These are phyloP conservation scores for Kernera saxatilis DNA, from an alignment of 345 rosid species.

Conservation along the genomic window DNA sequence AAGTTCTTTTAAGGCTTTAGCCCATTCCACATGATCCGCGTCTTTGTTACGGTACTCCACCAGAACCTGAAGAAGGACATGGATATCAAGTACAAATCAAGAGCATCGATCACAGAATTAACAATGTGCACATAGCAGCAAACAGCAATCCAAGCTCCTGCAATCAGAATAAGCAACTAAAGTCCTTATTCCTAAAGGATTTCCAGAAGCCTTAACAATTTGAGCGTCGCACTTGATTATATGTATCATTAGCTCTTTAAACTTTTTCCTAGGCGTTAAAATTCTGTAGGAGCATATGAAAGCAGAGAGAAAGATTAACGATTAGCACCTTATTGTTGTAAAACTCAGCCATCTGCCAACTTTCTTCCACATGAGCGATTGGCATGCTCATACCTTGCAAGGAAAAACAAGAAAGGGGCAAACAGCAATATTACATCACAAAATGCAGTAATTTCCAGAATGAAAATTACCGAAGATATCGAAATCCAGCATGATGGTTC, in stretches of 20 bases:
- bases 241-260: background rate
- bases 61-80: conserved; percentile 51
- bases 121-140: conserved; percentile 6
- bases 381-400: conserved; percentile 97
- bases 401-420: background rate
- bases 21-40: conserved; percentile 93
- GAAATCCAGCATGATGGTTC: background rate
- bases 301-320: background rate
- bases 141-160: background rate
- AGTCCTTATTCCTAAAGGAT: background rate
- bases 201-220: background rate
- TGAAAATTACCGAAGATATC: background rate
- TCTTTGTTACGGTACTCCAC: conserved; percentile 83
- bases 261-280: background rate
- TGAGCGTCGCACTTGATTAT: background rate
- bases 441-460: background rate
- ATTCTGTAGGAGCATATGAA: background rate
- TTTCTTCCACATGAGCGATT: conserved; percentile 91
- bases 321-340: conserved; percentile 83
- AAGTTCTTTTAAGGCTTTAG: conserved; percentile 90
- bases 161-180: background rate
- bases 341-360: conserved; percentile 99
- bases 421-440: background rate
- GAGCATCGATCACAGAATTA: background rate
- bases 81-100: conserved; percentile 9